Conservation (phyloP, 1,284 basidiomycete genomes). For the Papiliotrema nemorosa region DNA sequence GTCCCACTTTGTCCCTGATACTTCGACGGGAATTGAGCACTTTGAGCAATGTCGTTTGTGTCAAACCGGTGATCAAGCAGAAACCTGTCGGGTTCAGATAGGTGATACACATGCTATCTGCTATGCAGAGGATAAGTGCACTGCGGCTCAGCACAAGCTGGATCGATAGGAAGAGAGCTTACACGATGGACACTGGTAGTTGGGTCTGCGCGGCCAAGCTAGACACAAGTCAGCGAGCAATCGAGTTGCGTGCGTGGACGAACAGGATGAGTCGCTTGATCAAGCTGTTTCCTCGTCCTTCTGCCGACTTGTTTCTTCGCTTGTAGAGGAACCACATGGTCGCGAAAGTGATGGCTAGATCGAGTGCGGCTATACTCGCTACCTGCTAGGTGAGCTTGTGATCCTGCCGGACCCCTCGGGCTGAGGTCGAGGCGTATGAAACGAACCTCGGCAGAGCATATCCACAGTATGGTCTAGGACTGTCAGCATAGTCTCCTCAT, state of each 20-base stretch:
- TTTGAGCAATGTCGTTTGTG: neutral
- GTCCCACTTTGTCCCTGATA: neutral
- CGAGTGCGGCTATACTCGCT: neutral
- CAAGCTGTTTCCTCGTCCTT: neutral
- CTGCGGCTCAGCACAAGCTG: neutral
- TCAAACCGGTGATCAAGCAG: neutral
- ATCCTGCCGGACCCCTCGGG: too few species aligned
- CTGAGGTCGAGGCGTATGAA: too few species aligned
- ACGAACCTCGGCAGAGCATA: neutral
- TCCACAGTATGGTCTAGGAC: too few species aligned
- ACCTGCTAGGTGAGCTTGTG: neutral
- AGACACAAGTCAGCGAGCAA: neutral
- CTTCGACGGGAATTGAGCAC: neutral
- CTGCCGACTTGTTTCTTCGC: neutral
- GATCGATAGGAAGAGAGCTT: neutral
- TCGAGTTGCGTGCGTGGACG: neutral
- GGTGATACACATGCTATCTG: neutral
- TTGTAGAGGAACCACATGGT: neutral
- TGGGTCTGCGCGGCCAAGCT: neutral
- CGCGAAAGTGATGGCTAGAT: neutral
- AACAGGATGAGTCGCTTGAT: neutral
- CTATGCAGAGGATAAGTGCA: neutral
- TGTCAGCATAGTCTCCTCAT: too few species aligned
- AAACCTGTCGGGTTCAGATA: neutral
- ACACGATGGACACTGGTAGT: neutral